These are phyloP conservation scores for Suillus bovinus DNA, from an alignment of 768 basidiomycete genomes.

Conservation along the genomic window DNA sequence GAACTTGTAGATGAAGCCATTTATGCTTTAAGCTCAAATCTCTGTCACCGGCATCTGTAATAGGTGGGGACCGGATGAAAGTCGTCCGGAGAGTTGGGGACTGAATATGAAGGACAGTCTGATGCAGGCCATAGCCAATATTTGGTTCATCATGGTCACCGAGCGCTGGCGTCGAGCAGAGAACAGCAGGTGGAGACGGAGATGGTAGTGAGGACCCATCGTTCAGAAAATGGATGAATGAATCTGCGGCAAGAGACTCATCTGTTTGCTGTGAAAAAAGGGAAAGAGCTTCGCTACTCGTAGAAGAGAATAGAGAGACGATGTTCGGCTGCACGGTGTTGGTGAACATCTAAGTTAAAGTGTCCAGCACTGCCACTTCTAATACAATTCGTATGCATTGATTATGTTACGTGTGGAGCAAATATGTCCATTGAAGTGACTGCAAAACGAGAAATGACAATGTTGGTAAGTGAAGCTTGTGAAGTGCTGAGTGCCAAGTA, in stretches of 20 bases:
- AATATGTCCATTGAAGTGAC: not conserved
- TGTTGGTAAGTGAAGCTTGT: not conserved
- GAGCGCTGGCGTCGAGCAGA: constrained; percentile 44
- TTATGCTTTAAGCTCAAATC: constrained; percentile 64
- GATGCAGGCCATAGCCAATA: constrained; percentile 44
- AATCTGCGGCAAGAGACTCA: constrained; percentile 54
- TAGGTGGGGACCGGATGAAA: constrained; percentile 63
- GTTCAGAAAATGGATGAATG: constrained; percentile 62
- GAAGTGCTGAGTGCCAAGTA: not conserved
- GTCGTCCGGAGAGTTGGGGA: constrained; percentile 71
- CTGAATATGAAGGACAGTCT: constrained; percentile 78
- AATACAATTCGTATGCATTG: not conserved
- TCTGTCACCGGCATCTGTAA: constrained; percentile 12
- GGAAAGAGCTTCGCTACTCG: constrained; percentile 58
- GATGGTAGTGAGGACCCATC: constrained; percentile 52
- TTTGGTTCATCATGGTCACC: constrained; percentile 33
- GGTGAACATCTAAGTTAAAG: constrained; percentile 50
- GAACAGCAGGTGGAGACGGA: constrained; percentile 45
- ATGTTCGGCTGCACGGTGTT: constrained; percentile 58
- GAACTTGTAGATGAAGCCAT: constrained; percentile 78
- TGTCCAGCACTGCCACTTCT: not conserved
- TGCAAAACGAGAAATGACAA: not conserved
- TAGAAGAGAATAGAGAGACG: constrained; percentile 78
- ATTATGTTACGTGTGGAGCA: not conserved
- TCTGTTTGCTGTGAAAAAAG: constrained; percentile 55